Evolutionary conservation across 345 rosid genomes (phyloP), one percentile per base, ranked within the genome.

Genomic region (Sonneratia caseolaris): DNA sequence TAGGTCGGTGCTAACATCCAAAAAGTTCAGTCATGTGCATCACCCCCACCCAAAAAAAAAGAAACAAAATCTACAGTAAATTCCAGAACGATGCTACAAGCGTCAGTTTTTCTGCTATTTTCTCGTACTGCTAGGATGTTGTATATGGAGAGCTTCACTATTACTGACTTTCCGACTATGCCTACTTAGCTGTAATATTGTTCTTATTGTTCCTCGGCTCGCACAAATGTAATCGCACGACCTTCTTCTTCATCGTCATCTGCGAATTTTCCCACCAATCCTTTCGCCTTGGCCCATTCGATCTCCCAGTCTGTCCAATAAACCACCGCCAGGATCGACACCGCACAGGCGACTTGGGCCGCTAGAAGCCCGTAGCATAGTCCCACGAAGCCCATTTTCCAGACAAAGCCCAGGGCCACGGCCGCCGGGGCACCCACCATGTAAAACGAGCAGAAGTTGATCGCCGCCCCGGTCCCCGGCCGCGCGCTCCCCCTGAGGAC

Each of bases 371-470:
- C 97, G 70, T 88, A 94, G 59, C 97, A 91, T 4, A 94, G 89
- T 65, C 98, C 98, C 87, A 84, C 68, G 77, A 94, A 90, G 66
- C 97, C 91, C 68, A 84, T 62, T 14, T 76, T 75, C 86, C 81
- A 85, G 74, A 77, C 83, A 76, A 94, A 94, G 64, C 84, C 89
- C 73, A 92, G 64, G 22, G 79, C 74, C 53, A 91, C 38, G 6
- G 96, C 97, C 68, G 85, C 75, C 13, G 96, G 97, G 36, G 95
- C 91, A 68, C 97, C 97, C 79, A 91, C 91, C 69, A 89, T 43
- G 79, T 91, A 91, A 77, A 91, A 91, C 13, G 96, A 86, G 84
- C 83, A 87, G 69, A 91, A 85, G 69, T 89, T 89, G 74, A 91
- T 83, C 16, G 77, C 84, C 3, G 91, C 97, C 3, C 90, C 96